Percentiles rank a stretch among this genome's conserved stretches.
phyloP scores from a whole-genome alignment of 78 protist species.

The Speleostelium caveatum region DNA sequence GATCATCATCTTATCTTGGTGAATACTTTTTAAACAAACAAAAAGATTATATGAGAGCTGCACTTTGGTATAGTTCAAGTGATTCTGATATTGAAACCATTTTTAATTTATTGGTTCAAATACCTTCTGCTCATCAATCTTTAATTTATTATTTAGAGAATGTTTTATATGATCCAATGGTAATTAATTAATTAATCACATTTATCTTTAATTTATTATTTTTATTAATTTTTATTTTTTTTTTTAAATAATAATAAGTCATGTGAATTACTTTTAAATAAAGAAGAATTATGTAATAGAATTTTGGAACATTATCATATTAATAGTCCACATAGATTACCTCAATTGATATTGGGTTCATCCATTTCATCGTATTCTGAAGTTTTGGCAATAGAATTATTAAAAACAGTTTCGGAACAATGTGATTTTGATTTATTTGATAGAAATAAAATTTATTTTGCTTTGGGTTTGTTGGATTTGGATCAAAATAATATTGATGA shows the following conservation, averaged over 20 bases:
- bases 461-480: slow-evolving; percentile 55
- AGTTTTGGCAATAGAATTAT: slow-evolving; percentile 42
- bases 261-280: slow-evolving; percentile 41
- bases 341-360: slow-evolving; percentile 44
- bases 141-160: slow-evolving; percentile 49
- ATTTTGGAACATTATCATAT: slow-evolving; percentile 49
- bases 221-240: background rate
- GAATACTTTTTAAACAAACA: slow-evolving; percentile 21
- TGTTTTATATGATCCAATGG: slow-evolving; percentile 60
- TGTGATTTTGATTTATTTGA: slow-evolving; percentile 68
- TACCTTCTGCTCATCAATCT: slow-evolving; percentile 28
- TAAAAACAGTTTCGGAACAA: slow-evolving; percentile 21
- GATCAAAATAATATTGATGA: slow-evolving; percentile 59
- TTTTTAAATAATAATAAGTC: slow-evolving; percentile 9
- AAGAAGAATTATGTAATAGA: slow-evolving; percentile 49
- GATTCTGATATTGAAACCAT: slow-evolving; percentile 67
- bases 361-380: slow-evolving; percentile 35
- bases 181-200: background rate
- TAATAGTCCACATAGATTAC: slow-evolving; percentile 67
- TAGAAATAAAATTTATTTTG: slow-evolving; percentile 64
- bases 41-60: slow-evolving; percentile 77
- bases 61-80: slow-evolving; percentile 72
- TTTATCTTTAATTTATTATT: background rate
- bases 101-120: slow-evolving; percentile 21
- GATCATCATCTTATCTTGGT: slow-evolving; percentile 60